phyloP scores from a whole-genome alignment of 139 green algal species.

The Diplosphaera chodatii region DNA sequence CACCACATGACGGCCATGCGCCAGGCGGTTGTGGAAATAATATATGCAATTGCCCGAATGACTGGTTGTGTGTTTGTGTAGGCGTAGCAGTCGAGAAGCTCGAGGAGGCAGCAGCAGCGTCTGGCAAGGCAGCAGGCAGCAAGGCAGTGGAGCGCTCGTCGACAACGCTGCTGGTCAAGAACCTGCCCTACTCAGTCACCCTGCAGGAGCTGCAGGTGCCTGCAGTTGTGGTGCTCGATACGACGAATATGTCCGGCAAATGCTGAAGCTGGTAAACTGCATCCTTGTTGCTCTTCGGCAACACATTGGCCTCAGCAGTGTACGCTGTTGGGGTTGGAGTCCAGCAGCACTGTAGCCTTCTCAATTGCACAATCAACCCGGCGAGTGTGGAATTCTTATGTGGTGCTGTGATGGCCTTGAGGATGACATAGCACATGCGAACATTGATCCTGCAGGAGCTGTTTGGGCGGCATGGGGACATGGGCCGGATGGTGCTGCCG shows the following conservation, averaged over 20 bases:
- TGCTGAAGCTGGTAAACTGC: too few relatives aligned
- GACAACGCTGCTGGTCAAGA: conserved; percentile 88
- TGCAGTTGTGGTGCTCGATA: not conserved
- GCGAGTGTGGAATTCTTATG: too few relatives aligned
- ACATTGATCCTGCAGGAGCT: conserved; percentile 32
- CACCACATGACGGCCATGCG: too few relatives aligned
- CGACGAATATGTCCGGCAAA: too few relatives aligned
- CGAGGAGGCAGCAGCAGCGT: conserved; percentile 63
- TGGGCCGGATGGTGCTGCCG: conserved; percentile 82
- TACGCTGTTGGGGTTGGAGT: too few relatives aligned
- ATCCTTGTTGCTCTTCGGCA: too few relatives aligned
- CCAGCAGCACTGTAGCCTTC: too few relatives aligned
- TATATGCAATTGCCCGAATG: too few relatives aligned
- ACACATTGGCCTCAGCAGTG: too few relatives aligned
- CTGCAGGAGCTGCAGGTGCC: conserved; percentile 52
- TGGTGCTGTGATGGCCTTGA: too few relatives aligned
- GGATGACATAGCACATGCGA: too few relatives aligned
- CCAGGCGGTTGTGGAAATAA: too few relatives aligned
- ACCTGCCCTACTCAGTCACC: conserved; percentile 78
- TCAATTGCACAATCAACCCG: not conserved
- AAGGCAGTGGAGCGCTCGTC: conserved; percentile 50
- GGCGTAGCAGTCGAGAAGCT: conserved; percentile 68
- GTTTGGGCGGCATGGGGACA: conserved; percentile 39
- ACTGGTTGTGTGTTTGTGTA: conserved; percentile 7
- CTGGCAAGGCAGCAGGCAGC: conserved; percentile 32